Evolutionary conservation across 148 eudicot species (phyloP), one percentile per base, ranked within the genome.

Genomic region (Cornus florida): DNA sequence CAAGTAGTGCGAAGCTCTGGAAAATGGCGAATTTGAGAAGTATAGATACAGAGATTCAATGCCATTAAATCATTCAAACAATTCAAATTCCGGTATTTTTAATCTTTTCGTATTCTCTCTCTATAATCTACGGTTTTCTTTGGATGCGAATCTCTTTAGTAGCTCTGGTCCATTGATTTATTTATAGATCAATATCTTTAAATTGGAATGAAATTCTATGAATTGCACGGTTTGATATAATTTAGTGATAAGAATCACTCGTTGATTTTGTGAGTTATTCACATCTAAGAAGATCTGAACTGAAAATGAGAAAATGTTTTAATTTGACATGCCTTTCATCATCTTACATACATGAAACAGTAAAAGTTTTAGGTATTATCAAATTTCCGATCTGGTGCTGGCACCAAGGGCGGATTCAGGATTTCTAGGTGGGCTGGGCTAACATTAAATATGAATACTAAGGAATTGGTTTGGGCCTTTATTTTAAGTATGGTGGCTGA

Each of bases 11-110:
- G 4, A 56, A 56, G 60, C 60, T 8, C 3, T 57, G 64, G 22
- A 69, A 65, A 65, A 75, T 75, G 78, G 70, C 59, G 35, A 67
- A 41, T 56, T 14, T 12, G 78, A 75, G 70, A 75, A 14, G 48
- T 35, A 28, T 64, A 65, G 7, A 41, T 39, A 48, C 70, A 65
- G 70, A 75, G 70, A 41, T 64, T 48, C 70, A 65, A 17, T 33
- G 35, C 59, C 59, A 10, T 75, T 70, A n/a, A 38, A 64, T 38
- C 70, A 31, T 66, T n/a, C 57, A 43, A 65, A 35, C 16, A 56
- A 19, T n/a, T 46, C 32, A 23, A 31, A 41, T 75, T 65, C 57
- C 64, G 78, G 78, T 67, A 39, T 17, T 13, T 57, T 57, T 7
- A 11, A 48, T 48, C 6, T 48, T 11, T 48, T 5, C 53, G 2